Base-by-base conservation (phyloP, 306 rosid species). In the Acacia confusa region DNA sequence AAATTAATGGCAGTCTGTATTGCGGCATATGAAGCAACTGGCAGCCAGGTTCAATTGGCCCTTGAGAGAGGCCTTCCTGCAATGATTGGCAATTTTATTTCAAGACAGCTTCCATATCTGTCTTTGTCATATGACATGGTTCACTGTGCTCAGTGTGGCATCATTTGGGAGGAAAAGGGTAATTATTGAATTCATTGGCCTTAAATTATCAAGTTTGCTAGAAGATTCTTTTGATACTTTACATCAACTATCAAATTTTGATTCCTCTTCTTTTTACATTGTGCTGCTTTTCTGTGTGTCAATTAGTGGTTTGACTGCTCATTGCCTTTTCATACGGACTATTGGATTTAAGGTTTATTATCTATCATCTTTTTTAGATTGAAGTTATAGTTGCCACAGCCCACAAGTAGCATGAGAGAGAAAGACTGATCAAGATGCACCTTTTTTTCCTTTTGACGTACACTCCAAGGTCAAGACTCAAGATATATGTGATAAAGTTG, bases 41-140 rank as follows among this genome's bases (percentile, higher is more conserved):
- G 99, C 67, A 94, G 99, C 87, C 99, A 96, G 87, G 99, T 96
- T 85, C 99, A 96, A 75, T 84, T 96, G 91, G 88, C 98, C 85
- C 98, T 96, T 72, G 99, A 96, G 90, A 91, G 99, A 87, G 99
- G 98, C 78, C 98, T 96, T 79, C 98, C 99, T 6, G 99, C 99
- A 48, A 88, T 96, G 88, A 89, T 96, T 81, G 99, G 95, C 32
- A 92, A 85, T 86, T 94, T 96, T 66, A 80, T 88, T 71, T 48
- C 90, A 66, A 88, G 90, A 83, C 97, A 93, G 89, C 97, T 96
- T 85, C 98, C 99, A 55, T 96, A 87, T 86, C 97, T 98, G 50
- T 90, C 99, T 25, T 81, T 94, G 85, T 94, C 97, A 63, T 96
- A 88, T 90, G 95, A 88, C 86, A 96, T 96, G 97, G 88, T 94